Conservation (phyloP, 2,329 filamentous ascomycete species). For the Trematosphaeria pertusa region DNA sequence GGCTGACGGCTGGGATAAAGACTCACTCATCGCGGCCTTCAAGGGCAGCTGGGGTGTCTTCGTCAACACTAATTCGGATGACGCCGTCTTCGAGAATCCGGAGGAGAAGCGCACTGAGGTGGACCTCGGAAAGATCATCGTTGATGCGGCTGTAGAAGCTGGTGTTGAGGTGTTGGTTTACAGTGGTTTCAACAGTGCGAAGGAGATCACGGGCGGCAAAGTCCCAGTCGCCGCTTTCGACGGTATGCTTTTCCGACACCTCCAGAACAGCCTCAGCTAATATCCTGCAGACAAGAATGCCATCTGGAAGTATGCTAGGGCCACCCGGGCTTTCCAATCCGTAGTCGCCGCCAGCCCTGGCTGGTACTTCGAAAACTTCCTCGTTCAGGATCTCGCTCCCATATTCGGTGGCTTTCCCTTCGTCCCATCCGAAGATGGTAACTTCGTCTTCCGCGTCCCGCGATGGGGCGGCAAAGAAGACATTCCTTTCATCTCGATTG, state of each 20-base stretch:
- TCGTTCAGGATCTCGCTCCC: conserved; percentile 41
- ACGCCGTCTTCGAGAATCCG: conserved; percentile 20
- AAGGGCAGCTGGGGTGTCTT: conserved; percentile 28
- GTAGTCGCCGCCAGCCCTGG: conserved; percentile 47
- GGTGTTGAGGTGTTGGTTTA: conserved; percentile 26
- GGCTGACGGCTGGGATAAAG: conserved; percentile 30
- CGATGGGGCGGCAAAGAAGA: conserved; percentile 50
- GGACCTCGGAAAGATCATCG: conserved; percentile 24
- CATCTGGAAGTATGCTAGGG: conserved; percentile 48
- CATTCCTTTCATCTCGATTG: conserved; percentile 51
- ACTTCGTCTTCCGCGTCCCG: conserved; percentile 47
- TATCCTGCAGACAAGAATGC: conserved; percentile 45
- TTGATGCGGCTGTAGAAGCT: conserved; percentile 24
- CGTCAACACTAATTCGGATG: conserved; percentile 31
- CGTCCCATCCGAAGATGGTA: conserved; percentile 44
- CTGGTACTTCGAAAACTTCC: conserved; percentile 56
- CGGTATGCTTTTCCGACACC: conserved; percentile 12
- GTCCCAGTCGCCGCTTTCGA: conserved; percentile 24
- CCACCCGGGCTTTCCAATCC: conserved; percentile 41
- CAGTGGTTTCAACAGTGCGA: conserved; percentile 24
- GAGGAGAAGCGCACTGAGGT: conserved; percentile 22
- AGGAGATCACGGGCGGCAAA: conserved; percentile 19
- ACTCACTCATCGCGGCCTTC: conserved; percentile 27
- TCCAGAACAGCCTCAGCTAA: neutral
- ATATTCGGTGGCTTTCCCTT: conserved; percentile 53